Conservation (phyloP, 768 basidiomycete genomes). For the Psilocybe cyanescens region DNA sequence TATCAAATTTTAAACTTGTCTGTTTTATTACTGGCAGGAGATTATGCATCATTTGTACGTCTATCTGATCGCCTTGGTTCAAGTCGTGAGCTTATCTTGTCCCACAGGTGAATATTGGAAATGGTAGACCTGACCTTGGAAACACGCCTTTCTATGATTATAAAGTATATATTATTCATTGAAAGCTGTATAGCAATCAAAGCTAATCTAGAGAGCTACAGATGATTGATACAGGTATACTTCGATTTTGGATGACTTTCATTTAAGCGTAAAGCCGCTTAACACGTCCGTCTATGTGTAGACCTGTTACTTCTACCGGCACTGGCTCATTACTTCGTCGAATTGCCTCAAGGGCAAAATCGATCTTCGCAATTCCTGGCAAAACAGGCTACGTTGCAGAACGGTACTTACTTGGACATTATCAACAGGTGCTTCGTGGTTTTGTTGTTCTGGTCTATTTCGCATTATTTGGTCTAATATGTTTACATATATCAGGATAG, state of each 20-base stretch:
- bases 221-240: conserved; percentile 43
- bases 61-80: not conserved
- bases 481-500: conserved; percentile 26
- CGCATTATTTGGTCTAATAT: too few relatives aligned
- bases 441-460: not conserved
- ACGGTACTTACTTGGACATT: conserved; percentile 43
- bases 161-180: conserved; percentile 23
- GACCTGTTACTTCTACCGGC: conserved; percentile 45
- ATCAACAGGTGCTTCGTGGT: conserved; percentile 27
- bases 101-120: conserved; percentile 38
- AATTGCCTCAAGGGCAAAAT: conserved; percentile 42
- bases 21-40: conserved; percentile 18
- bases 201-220: conserved; percentile 11
- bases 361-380: conserved; percentile 36
- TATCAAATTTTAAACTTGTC: too few relatives aligned
- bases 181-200: not conserved
- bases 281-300: not conserved
- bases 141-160: conserved; percentile 44
- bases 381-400: conserved; percentile 39
- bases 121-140: conserved; percentile 38
- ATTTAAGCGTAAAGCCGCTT: not conserved
- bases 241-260: not conserved
- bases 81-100: not conserved
- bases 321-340: conserved; percentile 45
- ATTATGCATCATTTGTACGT: conserved; percentile 42